A percentile compares a stretch with the other conserved stretches of the same genome.
These are phyloP conservation scores for Fagopyrum tataricum DNA, from an alignment of 148 eudicot genomes.

Conservation along the genomic window DNA sequence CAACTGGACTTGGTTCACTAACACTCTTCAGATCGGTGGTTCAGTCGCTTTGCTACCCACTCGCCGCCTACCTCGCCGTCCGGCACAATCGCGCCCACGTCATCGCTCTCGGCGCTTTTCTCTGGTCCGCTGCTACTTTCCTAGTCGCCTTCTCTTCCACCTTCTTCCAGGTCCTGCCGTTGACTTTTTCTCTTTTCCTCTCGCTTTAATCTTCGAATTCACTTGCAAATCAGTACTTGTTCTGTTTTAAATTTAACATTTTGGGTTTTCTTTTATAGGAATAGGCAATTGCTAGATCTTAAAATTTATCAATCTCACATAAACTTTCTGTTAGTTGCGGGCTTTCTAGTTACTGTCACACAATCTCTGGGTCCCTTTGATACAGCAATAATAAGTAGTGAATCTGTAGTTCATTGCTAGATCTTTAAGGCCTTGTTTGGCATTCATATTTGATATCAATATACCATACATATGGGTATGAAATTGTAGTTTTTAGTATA, in stretches of 20 bases:
- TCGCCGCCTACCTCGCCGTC: conserved; percentile 63
- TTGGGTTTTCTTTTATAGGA: not conserved
- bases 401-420: not conserved
- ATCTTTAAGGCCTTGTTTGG: too few species aligned
- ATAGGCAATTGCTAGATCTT: too few species aligned
- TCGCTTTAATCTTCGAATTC: conserved; percentile 8
- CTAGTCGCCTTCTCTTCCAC: conserved; percentile 65
- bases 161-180: conserved; percentile 45
- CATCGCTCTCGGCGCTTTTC: conserved; percentile 74
- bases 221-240: not conserved
- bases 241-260: not conserved
- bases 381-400: not conserved
- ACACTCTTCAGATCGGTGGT: conserved; percentile 76
- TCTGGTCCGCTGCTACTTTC: conserved; percentile 85
- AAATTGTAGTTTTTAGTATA: too few species aligned
- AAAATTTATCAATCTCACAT: too few species aligned
- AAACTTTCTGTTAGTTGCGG: too few species aligned
- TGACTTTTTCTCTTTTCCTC: not conserved
- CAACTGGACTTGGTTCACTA: conserved; percentile 72
- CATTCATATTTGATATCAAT: too few species aligned
- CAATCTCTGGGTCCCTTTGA: not conserved
- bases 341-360: too few species aligned
- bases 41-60: conserved; percentile 63
- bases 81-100: conserved; percentile 71
- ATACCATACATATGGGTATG: too few species aligned